A percentile compares a stretch with the other conserved stretches of the same genome.
Conservation (phyloP, 768 basidiomycete species). For the Hypsizygus marmoreus region DNA sequence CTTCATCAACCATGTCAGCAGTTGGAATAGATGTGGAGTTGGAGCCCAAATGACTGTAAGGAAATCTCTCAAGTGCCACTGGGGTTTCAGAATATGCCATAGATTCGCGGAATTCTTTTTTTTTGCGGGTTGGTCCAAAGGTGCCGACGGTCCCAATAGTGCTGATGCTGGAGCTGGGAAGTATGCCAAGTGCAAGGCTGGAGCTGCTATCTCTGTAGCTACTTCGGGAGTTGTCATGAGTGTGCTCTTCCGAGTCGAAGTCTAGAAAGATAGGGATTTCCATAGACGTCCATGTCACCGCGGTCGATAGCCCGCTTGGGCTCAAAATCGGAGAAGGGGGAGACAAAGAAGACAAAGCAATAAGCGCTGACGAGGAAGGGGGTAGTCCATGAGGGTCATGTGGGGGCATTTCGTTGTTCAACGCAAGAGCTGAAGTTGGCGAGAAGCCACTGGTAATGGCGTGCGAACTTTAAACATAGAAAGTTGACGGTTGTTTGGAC, state of each 20-base stretch:
- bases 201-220: neutral
- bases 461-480: neutral
- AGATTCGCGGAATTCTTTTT: too few species aligned
- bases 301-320: conserved; percentile 35
- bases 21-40: too few species aligned
- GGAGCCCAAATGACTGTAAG: too few species aligned
- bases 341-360: conserved; percentile 36
- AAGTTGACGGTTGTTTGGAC: too few species aligned
- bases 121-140: conserved; percentile 25
- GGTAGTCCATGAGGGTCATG: conserved; percentile 26
- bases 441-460: conserved; percentile 5
- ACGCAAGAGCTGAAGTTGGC: neutral
- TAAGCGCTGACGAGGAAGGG: conserved; percentile 43
- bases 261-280: conserved; percentile 56
- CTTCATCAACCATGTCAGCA: too few species aligned
- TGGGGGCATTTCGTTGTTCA: conserved; percentile 2
- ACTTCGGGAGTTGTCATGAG: conserved; percentile 5
- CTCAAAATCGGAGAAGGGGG: conserved; percentile 51
- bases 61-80: too few species aligned
- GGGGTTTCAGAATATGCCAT: too few species aligned
- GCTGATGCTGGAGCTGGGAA: conserved; percentile 10
- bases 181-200: conserved; percentile 4
- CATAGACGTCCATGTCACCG: conserved; percentile 45
- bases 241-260: conserved; percentile 12
- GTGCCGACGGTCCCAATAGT: conserved; percentile 24